A percentile compares a stretch with the other conserved stretches of the same genome.
Evolutionary conservation across 192 early-diverging fungal species (phyloP).

Genomic region (Obelidium mucronatum): DNA sequence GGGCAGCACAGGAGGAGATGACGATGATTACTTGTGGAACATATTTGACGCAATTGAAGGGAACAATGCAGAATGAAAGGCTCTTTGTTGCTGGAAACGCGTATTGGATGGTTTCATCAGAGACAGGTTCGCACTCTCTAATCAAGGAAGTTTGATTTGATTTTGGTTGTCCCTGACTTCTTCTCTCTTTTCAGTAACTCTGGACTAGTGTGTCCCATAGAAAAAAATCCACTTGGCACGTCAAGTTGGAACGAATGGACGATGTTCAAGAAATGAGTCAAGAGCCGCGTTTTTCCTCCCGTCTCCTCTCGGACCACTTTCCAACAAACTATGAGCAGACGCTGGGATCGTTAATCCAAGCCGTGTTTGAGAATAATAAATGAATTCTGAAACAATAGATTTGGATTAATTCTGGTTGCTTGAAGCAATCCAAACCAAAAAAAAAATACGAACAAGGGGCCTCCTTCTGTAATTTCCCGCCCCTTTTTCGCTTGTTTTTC

Average conservation of each 20-base stretch:
- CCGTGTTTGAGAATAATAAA: slow-evolving; percentile 22
- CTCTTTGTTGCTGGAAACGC: slow-evolving; percentile 81
- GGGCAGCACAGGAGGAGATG: slow-evolving; percentile 39
- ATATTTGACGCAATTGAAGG: slow-evolving; percentile 80
- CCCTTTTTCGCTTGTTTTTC: neutral
- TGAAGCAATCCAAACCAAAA: no score
- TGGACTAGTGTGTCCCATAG: neutral
- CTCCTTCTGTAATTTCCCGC: no score
- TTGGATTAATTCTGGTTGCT: no score
- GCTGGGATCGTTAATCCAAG: slow-evolving; percentile 44
- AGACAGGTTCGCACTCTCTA: no score
- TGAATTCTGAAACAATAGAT: no score
- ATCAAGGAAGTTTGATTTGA: slow-evolving; percentile 7
- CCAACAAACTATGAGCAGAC: slow-evolving; percentile 75
- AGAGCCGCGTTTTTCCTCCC: slow-evolving; percentile 80
- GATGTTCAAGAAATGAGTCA: slow-evolving; percentile 81
- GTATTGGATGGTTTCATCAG: slow-evolving; percentile 62
- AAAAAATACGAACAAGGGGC: no score
- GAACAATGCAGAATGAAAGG: slow-evolving; percentile 81
- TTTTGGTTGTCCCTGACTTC: no score
- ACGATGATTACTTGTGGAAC: slow-evolving; percentile 87
- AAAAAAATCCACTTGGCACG: slow-evolving; percentile 27
- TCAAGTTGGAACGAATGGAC: slow-evolving; percentile 65
- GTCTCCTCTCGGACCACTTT: slow-evolving; percentile 80
- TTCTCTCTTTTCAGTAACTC: slow-evolving; percentile 1